Evolutionary conservation across 345 rosid species (phyloP).

Genomic region (Nasturtium officinale): DNA sequence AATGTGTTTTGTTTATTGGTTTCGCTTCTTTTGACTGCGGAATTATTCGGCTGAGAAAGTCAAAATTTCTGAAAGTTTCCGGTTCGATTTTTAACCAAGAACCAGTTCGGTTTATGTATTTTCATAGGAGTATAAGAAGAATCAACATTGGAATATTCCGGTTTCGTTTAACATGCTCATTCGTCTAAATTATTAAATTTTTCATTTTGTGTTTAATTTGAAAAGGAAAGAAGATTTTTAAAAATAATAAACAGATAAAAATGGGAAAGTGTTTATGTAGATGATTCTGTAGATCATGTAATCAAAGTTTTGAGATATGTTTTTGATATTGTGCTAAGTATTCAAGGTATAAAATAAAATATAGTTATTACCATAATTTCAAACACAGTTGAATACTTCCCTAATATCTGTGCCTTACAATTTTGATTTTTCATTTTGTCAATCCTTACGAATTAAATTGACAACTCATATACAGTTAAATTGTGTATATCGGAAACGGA

Average conservation of each 20-base stretch:
- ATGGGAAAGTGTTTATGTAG: background rate
- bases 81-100: background rate
- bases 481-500: background rate
- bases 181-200: background rate
- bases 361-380: constrained; percentile 12
- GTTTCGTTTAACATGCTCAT: background rate
- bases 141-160: background rate
- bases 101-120: background rate
- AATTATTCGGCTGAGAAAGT: background rate
- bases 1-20: background rate
- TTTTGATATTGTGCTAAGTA: constrained; percentile 17
- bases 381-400: background rate
- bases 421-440: too few species aligned
- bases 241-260: background rate
- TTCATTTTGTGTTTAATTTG: background rate
- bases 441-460: background rate
- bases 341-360: background rate
- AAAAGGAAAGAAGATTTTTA: background rate
- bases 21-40: constrained; percentile 13
- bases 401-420: background rate
- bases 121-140: background rate
- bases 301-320: constrained; percentile 24
- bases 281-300: constrained; percentile 14
- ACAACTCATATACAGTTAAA: background rate
- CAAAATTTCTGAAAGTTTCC: background rate